These are phyloP conservation scores for Rhodotorula diobovata DNA, from an alignment of 768 basidiomycete species.

Conservation along the genomic window DNA sequence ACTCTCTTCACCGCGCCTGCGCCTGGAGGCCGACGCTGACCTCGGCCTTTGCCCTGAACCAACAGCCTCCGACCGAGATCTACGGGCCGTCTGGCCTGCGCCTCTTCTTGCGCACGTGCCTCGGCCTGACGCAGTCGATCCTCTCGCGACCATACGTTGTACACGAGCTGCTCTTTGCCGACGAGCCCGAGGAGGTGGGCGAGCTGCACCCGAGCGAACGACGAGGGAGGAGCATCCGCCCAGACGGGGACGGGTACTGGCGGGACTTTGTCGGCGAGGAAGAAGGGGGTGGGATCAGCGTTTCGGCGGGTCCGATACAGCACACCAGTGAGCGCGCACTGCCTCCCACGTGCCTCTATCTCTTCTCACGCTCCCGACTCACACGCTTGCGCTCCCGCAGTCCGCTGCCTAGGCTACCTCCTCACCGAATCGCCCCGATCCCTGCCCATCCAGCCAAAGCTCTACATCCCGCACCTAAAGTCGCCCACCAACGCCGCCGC, in stretches of 20 bases:
- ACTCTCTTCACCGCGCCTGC: no score
- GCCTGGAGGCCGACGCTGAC: no score
- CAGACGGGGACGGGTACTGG: slow-evolving; percentile 64
- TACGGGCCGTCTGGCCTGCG: slow-evolving; percentile 78
- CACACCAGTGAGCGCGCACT: slow-evolving; percentile 61
- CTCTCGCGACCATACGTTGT: slow-evolving; percentile 65
- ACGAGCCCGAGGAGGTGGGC: slow-evolving; percentile 52
- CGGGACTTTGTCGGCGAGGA: slow-evolving; percentile 52
- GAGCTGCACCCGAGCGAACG: slow-evolving; percentile 63
- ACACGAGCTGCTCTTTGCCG: slow-evolving; percentile 65
- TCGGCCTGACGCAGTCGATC: slow-evolving; percentile 63
- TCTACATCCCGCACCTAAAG: slow-evolving; percentile 64
- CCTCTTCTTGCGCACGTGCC: slow-evolving; percentile 63
- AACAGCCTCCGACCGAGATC: slow-evolving; percentile 60
- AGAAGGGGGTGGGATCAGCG: slow-evolving; percentile 52
- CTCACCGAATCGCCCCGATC: slow-evolving; percentile 63
- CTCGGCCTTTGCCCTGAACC: no score
- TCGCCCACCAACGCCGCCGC: slow-evolving; percentile 37
- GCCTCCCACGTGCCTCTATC: neutral
- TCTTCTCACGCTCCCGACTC: neutral
- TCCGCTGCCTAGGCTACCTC: slow-evolving; percentile 74
- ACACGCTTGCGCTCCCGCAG: slow-evolving; percentile 47
- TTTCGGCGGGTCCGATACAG: slow-evolving; percentile 66
- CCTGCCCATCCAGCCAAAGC: slow-evolving; percentile 67
- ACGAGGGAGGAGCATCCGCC: slow-evolving; percentile 59